A percentile compares a stretch with the other conserved stretches of the same genome.
Conservation (phyloP, 1,284 basidiomycete species). For the Trichosporon asahii region DNA sequence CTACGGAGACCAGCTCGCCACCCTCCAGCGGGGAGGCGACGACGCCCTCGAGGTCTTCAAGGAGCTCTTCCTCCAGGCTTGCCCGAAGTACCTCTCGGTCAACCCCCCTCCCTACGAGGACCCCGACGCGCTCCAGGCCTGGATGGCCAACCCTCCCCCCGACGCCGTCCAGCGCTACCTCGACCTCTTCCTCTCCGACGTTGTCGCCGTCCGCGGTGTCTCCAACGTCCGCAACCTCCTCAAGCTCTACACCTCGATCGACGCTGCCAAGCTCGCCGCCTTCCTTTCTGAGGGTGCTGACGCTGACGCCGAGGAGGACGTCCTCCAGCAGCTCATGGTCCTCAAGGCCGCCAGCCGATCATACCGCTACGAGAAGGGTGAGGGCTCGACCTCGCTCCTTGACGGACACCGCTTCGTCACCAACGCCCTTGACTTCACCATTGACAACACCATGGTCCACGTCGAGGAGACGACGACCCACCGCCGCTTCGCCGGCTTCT, state of each 20-base stretch:
- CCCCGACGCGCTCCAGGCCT: conserved; percentile 60
- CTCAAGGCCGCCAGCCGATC: conserved; percentile 72
- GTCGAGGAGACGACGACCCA: conserved; percentile 92
- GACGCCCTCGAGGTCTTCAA: conserved; percentile 82
- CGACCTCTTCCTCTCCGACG: conserved; percentile 71
- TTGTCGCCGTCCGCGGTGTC: conserved; percentile 70
- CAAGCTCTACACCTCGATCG: conserved; percentile 91
- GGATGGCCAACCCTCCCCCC: conserved; percentile 57
- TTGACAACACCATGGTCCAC: conserved; percentile 89
- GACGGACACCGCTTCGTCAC: conserved; percentile 84
- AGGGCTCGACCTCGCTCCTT: conserved; percentile 61
- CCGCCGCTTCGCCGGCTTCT: conserved; percentile 90
- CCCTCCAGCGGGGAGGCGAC: conserved; percentile 66
- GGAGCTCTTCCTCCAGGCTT: conserved; percentile 90
- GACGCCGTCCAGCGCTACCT: conserved; percentile 85
- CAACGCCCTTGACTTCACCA: conserved; percentile 91
- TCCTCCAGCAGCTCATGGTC: conserved; percentile 95
- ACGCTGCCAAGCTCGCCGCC: conserved; percentile 83
- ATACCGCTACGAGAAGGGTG: conserved; percentile 62
- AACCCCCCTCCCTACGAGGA: conserved; percentile 93
- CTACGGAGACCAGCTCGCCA: conserved; percentile 83
- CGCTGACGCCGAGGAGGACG: conserved; percentile 69
- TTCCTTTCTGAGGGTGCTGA: conserved; percentile 61
- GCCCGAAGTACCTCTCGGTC: conserved; percentile 93
- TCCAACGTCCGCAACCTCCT: conserved; percentile 86